Percentiles rank a stretch among this genome's conserved stretches.
phyloP scores from a whole-genome alignment of 495 filamentous ascomycete genomes.

The Pseudoneurospora amorphoporcata region DNA sequence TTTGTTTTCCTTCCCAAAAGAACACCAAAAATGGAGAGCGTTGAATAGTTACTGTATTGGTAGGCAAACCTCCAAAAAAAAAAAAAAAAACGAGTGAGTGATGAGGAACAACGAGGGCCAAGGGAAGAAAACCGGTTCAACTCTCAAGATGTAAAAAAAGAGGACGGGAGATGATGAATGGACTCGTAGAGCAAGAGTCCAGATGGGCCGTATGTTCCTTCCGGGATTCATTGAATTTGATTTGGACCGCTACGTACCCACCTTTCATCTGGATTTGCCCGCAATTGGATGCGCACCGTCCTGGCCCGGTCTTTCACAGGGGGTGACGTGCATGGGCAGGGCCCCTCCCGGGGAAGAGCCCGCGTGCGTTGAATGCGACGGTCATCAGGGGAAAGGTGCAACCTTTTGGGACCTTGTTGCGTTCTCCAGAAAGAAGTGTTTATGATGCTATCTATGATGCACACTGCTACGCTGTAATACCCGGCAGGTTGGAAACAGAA shows the following conservation, averaged over 20 bases:
- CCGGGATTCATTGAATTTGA: not conserved
- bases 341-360: not conserved
- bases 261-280: not conserved
- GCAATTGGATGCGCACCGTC: not conserved
- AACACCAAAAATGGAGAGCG: not conserved
- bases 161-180: not conserved
- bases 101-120: not conserved
- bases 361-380: not conserved
- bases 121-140: not conserved
- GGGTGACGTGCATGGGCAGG: not conserved
- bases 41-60: not conserved
- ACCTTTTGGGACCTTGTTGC: not conserved
- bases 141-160: not conserved
- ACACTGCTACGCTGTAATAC: not conserved
- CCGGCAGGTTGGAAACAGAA: not conserved
- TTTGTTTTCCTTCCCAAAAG: not conserved
- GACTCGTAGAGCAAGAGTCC: not conserved
- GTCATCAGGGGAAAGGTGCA: not conserved
- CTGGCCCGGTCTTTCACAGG: not conserved
- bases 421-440: not conserved
- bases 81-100: not conserved
- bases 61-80: not conserved
- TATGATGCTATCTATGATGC: not conserved
- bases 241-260: not conserved
- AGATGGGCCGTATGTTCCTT: not conserved